Percentiles rank a stretch among this genome's conserved stretches.
phyloP scores from a whole-genome alignment of 371 early-diverging fungal genomes.

The Rhizomucor miehei region DNA sequence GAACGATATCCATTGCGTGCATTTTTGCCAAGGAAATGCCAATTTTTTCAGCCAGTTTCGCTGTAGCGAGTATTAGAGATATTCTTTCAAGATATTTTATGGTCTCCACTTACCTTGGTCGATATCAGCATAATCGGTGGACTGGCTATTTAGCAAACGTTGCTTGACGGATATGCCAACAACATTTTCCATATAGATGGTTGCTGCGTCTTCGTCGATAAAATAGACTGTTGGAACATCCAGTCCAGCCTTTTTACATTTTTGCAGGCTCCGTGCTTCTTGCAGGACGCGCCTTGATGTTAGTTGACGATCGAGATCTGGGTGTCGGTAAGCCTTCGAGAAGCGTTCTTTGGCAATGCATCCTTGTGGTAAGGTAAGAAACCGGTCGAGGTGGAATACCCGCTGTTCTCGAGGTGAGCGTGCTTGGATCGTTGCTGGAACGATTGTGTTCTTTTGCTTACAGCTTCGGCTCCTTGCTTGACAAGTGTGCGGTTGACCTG shows the following conservation, averaged over 20 bases:
- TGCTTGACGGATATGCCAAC: conserved; percentile 75
- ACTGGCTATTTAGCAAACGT: conserved; percentile 46
- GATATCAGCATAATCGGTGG: conserved; percentile 27
- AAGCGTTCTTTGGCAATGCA: conserved; percentile 75
- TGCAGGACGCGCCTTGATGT: conserved; percentile 74
- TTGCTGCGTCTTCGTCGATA: conserved; percentile 64
- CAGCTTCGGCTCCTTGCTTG: conserved; percentile 26
- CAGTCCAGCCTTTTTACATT: conserved; percentile 71
- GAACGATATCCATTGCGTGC: conserved; percentile 88
- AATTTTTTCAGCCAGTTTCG: conserved; percentile 48
- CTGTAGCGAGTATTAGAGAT: background rate
- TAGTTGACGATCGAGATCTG: conserved; percentile 82
- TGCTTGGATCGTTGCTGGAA: background rate
- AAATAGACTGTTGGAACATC: conserved; percentile 82
- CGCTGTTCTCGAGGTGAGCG: conserved; percentile 12
- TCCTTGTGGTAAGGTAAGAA: conserved; percentile 21
- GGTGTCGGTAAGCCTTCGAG: conserved; percentile 89
- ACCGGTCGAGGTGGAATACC: conserved; percentile 18
- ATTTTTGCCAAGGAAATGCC: conserved; percentile 77
- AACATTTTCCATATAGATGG: conserved; percentile 88
- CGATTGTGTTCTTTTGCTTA: background rate
- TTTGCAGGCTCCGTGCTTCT: conserved; percentile 80
- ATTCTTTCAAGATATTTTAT: background rate
- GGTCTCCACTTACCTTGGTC: conserved; percentile 23
- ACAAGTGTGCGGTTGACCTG: conserved; percentile 1